phyloP scores from a whole-genome alignment of 192 early-diverging fungal species.

The Podila minutissima region DNA sequence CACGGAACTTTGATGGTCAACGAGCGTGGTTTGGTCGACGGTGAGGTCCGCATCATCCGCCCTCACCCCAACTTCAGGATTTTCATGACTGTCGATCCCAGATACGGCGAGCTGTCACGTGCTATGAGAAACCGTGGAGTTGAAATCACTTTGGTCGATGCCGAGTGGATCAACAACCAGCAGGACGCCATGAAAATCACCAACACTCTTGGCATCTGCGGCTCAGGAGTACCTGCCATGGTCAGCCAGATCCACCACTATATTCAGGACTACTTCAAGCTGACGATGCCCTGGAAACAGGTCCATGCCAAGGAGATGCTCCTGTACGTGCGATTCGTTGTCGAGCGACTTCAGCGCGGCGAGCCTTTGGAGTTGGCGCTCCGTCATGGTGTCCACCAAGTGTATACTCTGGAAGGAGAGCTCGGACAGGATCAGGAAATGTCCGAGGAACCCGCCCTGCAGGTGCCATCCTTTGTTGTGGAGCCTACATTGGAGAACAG shows the following conservation, averaged over 20 bases:
- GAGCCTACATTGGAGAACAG: slow-evolving; percentile 18
- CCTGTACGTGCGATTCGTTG: slow-evolving; percentile 52
- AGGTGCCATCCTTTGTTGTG: slow-evolving; percentile 22
- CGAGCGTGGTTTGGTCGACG: slow-evolving; percentile 89
- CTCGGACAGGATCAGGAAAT: slow-evolving; percentile 12
- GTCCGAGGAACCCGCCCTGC: slow-evolving; percentile 7
- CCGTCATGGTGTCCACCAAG: slow-evolving; percentile 55
- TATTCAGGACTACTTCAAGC: slow-evolving; percentile 40
- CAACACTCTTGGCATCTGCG: slow-evolving; percentile 58
- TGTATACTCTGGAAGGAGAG: slow-evolving; percentile 51
- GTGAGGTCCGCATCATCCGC: slow-evolving; percentile 75
- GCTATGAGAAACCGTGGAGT: slow-evolving; percentile 99
- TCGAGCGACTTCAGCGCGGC: slow-evolving; percentile 64
- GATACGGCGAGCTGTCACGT: slow-evolving; percentile 91
- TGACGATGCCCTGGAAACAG: slow-evolving; percentile 29
- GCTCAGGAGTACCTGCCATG: slow-evolving; percentile 44
- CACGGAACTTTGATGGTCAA: slow-evolving; percentile 88
- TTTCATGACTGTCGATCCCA: slow-evolving; percentile 95
- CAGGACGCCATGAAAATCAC: slow-evolving; percentile 61
- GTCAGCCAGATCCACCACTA: slow-evolving; percentile 55
- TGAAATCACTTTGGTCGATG: slow-evolving; percentile 81
- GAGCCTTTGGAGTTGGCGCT: slow-evolving; percentile 53
- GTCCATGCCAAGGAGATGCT: slow-evolving; percentile 60
- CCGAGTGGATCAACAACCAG: slow-evolving; percentile 57
- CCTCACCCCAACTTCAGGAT: slow-evolving; percentile 94